These are phyloP conservation scores for Tricholoma sp. DNA, from an alignment of 768 basidiomycete species.

Conservation along the genomic window DNA sequence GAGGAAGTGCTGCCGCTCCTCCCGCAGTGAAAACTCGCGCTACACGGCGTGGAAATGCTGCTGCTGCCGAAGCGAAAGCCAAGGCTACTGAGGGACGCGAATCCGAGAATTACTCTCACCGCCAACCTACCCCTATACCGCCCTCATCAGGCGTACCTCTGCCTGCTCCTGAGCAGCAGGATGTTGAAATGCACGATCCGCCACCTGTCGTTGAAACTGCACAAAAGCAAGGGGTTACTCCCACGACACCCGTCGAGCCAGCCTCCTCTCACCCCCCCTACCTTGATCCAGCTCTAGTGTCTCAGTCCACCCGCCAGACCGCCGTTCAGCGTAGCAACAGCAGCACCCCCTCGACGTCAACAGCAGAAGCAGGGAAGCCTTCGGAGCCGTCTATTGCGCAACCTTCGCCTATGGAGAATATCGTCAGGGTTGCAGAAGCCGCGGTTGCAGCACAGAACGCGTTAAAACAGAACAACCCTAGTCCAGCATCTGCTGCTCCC, in stretches of 20 bases:
- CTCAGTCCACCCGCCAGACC: background rate
- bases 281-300: background rate
- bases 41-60: slow-evolving; percentile 8
- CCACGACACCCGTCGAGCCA: background rate
- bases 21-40: slow-evolving; percentile 3
- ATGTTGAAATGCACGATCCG: slow-evolving; percentile 1
- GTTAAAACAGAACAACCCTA: background rate
- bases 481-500: slow-evolving; percentile 6
- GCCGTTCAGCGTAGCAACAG: background rate
- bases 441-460: slow-evolving; percentile 28
- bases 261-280: background rate
- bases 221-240: background rate
- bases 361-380: background rate
- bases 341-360: background rate
- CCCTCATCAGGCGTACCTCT: background rate
- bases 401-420: slow-evolving; percentile 27
- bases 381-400: slow-evolving; percentile 7
- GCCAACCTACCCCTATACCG: slow-evolving; percentile 1
- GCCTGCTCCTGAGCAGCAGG: background rate
- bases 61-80: slow-evolving; percentile 5
- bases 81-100: background rate
- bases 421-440: slow-evolving; percentile 33
- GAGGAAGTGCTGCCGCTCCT: slow-evolving; percentile 4
- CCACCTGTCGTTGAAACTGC: background rate
- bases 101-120: background rate